Evolutionary conservation across 495 filamentous ascomycete species (phyloP), one percentile per base, ranked within the genome.

Genomic region (Xylaria intraflava): DNA sequence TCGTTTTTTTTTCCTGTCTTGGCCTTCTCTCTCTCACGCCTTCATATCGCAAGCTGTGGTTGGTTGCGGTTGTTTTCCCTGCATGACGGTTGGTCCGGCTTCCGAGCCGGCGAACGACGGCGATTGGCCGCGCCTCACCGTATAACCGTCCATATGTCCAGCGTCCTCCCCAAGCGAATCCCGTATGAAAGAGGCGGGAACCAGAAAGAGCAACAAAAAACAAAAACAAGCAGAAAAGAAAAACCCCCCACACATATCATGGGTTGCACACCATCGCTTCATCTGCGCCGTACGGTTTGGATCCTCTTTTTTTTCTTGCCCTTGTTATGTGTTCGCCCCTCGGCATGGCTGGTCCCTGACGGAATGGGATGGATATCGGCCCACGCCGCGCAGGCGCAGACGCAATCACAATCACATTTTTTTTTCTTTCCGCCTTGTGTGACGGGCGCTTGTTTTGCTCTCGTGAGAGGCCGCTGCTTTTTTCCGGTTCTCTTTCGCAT

Each of bases 351-450:
- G n/a, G n/a, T n/a, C n/a, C n/a, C n/a, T n/a, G n/a, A n/a, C n/a
- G n/a, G n/a, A n/a, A n/a, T n/a, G n/a, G n/a, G n/a, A n/a, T n/a
- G 44, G 44, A 54, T 1, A 54, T 54, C 43, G 47, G 51, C 51
- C 51, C 43, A 48, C 26, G 52, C 52, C 27, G 44, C 42, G 42
- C 51, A 44, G n/a, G 27, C 27, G 19, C 14, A 6, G 27, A 24
- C 24, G 43, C 33, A 55, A 24, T 47, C 44, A 47, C 51, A 40
- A 54, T 55, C 51, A 53, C 51, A 53, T 17, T 30, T 26, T 12
- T 26, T 9, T 31, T 31, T 5, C 30, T n/a, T 35, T 5, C 11
- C 10, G 3, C n/a, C 16, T 23, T 30, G 20, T 19, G 40, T 10
- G 49, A 44, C n/a, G 49, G 17, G 40, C 49, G 47, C 38, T 12